A percentile compares a stretch with the other conserved stretches of the same genome.
Evolutionary conservation across 129 eudicot species (phyloP).

Genomic region (Smallanthus sonchifolius): DNA sequence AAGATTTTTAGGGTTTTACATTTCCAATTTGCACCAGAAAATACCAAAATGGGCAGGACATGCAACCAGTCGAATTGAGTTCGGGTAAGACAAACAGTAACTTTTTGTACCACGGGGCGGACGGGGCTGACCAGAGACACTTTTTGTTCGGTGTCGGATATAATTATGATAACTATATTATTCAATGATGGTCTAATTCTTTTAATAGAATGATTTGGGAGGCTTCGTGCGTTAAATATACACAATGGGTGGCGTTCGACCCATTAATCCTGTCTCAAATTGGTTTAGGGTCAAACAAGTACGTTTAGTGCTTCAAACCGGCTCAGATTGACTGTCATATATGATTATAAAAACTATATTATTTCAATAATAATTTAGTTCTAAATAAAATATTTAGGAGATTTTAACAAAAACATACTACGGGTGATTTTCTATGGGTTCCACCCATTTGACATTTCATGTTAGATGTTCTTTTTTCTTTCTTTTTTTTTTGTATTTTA

Average conservation of each 20-base stretch:
- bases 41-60: neutral
- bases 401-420: neutral
- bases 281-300: neutral
- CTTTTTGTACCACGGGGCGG: neutral
- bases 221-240: neutral
- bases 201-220: neutral
- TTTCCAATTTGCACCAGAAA: neutral
- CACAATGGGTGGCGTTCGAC: neutral
- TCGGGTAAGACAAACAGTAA: neutral
- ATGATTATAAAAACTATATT: neutral
- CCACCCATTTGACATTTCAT: neutral
- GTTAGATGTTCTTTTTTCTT: neutral
- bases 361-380: neutral
- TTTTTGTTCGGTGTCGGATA: neutral
- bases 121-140: neutral
- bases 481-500: neutral
- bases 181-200: neutral
- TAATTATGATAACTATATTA: neutral
- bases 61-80: neutral
- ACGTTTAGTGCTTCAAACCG: neutral
- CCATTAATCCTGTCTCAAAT: neutral
- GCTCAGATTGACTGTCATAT: neutral
- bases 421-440: neutral
- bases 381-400: neutral
- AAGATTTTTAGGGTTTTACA: neutral